Conservation (phyloP, 2,329 filamentous ascomycete species). For the Tolypocladium paradoxum region DNA sequence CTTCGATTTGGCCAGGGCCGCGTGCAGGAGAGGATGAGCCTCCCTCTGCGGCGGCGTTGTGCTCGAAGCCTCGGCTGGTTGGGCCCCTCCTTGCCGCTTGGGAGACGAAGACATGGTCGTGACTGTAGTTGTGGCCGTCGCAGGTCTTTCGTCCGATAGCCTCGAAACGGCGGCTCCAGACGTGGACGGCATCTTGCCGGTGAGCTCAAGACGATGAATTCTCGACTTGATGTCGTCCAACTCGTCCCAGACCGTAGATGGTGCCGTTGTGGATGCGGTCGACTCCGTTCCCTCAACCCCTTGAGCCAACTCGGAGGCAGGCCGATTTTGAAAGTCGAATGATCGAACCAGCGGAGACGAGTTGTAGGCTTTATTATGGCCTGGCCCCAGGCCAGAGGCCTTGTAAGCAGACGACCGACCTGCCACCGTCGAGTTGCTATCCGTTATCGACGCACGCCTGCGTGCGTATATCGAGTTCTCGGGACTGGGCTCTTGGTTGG, state of each 20-base stretch:
- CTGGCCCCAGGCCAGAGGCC: slow-evolving; percentile 11
- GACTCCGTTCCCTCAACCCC: slow-evolving; percentile 67
- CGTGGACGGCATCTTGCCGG: slow-evolving; percentile 74
- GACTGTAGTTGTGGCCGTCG: slow-evolving; percentile 81
- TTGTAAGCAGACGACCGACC: slow-evolving; percentile 35
- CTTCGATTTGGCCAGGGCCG: slow-evolving; percentile 72
- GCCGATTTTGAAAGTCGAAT: slow-evolving; percentile 20
- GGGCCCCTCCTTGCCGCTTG: slow-evolving; percentile 41
- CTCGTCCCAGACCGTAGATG: slow-evolving; percentile 95
- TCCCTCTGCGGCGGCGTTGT: slow-evolving; percentile 38
- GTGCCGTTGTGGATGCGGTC: slow-evolving; percentile 74
- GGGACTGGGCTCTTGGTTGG: slow-evolving; percentile 31
- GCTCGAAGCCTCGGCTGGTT: slow-evolving; percentile 24
- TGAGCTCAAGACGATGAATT: slow-evolving; percentile 81
- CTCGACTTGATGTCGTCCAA: slow-evolving; percentile 89
- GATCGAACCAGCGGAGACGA: slow-evolving; percentile 48
- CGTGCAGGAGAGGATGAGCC: slow-evolving; percentile 66
- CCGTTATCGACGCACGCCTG: slow-evolving; percentile 35
- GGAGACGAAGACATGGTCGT: slow-evolving; percentile 89
- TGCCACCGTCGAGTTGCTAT: slow-evolving; percentile 27
- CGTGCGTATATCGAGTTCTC: slow-evolving; percentile 19
- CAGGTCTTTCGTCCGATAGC: slow-evolving; percentile 68
- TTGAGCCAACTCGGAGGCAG: slow-evolving; percentile 22
- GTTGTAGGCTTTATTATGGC: slow-evolving; percentile 32
- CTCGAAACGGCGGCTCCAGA: slow-evolving; percentile 71